Base-by-base conservation (phyloP, 169 alveolate species). In the Plasmodium adleri region DNA sequence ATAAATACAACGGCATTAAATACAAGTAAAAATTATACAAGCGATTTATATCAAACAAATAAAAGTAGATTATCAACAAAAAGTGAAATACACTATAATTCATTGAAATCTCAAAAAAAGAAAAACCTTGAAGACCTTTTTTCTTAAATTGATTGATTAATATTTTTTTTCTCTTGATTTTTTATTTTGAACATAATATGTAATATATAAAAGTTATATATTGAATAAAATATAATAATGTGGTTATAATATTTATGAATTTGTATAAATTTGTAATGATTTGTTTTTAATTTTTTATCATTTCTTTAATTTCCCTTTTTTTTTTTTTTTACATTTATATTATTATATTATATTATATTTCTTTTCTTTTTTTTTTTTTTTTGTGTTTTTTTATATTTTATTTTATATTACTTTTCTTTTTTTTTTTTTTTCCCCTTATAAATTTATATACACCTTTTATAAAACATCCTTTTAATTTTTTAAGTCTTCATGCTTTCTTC, bases 51-150 rank as follows among this genome's bases (percentile, higher is more conserved):
- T 32, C 83, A 66, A 28, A 80, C 56, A 63, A 62, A 62, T 72
- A 71, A 67, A 63, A 60, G 32, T 26, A 80, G 59, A 39, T 80
- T 80, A 68, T 67, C 80, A 13, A 68, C 90, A 59, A 80, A 67
- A 60, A 80, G 90, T 49, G 90, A 80, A 80, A 80, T 80, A 12
- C 85, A 66, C 64, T 68, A 80, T 43, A 80, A 68, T 49, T 58
- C 83, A 8, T 49, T 32, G 10, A 67, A 80, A 72, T 62, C 60
- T 43, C 90, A 80, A 68, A 80, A 80, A 68, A 80, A 80, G 70
- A 80, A 80, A 54, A 80, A 80, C 45, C 70, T 80, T 12, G 90
- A 80, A 80, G 90, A 80, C 56, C 73, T 80, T n/a, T 80, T 80
- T 54, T 74, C 90, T 45, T 80, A 68, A 58, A 43, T n/a, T 7